These are phyloP conservation scores for Tympanopsis confertula DNA, from an alignment of 2,329 filamentous ascomycete genomes.

Conservation along the genomic window DNA sequence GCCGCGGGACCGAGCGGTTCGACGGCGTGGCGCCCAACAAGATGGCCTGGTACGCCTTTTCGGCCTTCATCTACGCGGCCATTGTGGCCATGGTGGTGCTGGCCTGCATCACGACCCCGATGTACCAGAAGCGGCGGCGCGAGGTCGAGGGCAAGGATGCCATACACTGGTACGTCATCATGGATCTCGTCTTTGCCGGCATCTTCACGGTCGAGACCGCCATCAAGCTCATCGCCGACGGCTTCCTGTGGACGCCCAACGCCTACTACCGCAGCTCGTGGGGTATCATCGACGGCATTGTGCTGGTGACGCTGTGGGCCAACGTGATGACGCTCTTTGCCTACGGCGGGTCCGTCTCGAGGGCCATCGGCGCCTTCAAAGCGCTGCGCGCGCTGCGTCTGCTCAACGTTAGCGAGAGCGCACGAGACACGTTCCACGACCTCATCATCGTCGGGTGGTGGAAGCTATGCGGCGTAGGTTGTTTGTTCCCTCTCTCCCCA, in stretches of 20 bases:
- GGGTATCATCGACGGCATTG: constrained; percentile 89
- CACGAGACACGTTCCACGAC: constrained; percentile 90
- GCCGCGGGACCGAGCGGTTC: constrained; percentile 73
- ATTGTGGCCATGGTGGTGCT: constrained; percentile 95
- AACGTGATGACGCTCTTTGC: constrained; percentile 76
- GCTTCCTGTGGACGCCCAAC: constrained; percentile 92
- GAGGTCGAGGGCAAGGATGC: constrained; percentile 42
- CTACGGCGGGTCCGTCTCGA: constrained; percentile 73
- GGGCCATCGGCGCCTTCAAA: constrained; percentile 98
- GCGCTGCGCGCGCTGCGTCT: constrained; percentile 81
- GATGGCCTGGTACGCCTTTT: constrained; percentile 83
- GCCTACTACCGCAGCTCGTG: constrained; percentile 93
- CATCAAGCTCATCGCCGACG: constrained; percentile 91
- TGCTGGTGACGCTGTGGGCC: constrained; percentile 87
- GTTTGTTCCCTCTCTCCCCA: background rate
- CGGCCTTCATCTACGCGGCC: constrained; percentile 81
- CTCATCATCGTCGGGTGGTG: constrained; percentile 87
- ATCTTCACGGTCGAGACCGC: constrained; percentile 76
- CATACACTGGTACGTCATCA: constrained; percentile 88
- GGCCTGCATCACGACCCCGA: constrained; percentile 83
- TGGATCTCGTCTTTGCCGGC: constrained; percentile 77
- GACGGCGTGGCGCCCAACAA: constrained; percentile 85
- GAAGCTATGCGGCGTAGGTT: constrained; percentile 74
- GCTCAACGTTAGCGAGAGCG: constrained; percentile 91
- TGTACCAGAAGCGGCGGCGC: constrained; percentile 87